Percentiles rank a stretch among this genome's conserved stretches.
Evolutionary conservation across 768 basidiomycete species (phyloP).

Genomic region (Boletus bicolor): DNA sequence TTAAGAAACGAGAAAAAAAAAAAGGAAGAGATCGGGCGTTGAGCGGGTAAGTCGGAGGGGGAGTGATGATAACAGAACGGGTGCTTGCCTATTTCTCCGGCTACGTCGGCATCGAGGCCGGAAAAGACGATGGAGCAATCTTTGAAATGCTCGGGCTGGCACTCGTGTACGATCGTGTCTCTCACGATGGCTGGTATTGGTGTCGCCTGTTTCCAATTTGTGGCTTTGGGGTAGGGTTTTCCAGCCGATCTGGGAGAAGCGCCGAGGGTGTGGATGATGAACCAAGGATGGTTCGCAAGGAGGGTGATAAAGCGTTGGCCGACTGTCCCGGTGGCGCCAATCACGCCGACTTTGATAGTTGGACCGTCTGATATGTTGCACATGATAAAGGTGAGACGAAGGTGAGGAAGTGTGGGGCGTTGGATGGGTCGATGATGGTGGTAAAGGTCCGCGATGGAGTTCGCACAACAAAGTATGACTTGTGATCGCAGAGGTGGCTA

Average conservation of each 20-base stretch:
- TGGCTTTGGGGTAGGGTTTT: slow-evolving; percentile 68
- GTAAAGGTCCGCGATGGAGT: not conserved
- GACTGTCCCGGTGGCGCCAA: slow-evolving; percentile 92
- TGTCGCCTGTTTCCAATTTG: slow-evolving; percentile 83
- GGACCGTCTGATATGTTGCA: slow-evolving; percentile 18
- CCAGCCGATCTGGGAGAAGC: slow-evolving; percentile 88
- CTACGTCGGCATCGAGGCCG: slow-evolving; percentile 92
- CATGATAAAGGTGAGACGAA: slow-evolving; percentile 12
- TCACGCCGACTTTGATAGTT: slow-evolving; percentile 60
- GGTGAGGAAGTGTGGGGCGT: not conserved
- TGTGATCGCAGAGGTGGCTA: not conserved
- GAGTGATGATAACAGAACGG: not conserved
- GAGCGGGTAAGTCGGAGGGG: not conserved
- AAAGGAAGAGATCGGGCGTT: not conserved
- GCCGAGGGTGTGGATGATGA: slow-evolving; percentile 80
- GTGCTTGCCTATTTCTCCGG: slow-evolving; percentile 84
- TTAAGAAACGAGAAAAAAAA: not conserved
- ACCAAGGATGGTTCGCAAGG: slow-evolving; percentile 87
- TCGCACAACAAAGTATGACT: not conserved
- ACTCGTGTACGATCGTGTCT: slow-evolving; percentile 62
- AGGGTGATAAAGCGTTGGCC: slow-evolving; percentile 94
- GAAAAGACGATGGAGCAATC: slow-evolving; percentile 90
- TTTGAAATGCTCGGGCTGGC: slow-evolving; percentile 69
- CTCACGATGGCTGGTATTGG: slow-evolving; percentile 67
- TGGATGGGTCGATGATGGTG: not conserved